Percentiles rank a stretch among this genome's conserved stretches.
Evolutionary conservation across 1,284 basidiomycete genomes (phyloP).

Genomic region (Boletus smithii): DNA sequence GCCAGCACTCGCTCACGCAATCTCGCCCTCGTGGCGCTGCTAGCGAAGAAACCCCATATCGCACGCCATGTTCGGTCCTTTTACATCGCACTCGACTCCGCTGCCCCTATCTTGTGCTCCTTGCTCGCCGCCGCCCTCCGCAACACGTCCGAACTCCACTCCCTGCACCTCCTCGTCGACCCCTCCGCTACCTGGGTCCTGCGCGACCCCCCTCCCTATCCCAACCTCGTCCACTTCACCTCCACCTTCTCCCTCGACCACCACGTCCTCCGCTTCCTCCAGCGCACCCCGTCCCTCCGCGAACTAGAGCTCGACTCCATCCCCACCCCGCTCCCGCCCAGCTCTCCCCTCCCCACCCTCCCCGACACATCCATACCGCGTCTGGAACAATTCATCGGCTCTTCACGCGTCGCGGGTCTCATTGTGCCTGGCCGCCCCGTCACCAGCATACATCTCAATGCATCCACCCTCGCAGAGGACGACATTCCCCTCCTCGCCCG

Average conservation of each 20-base stretch:
- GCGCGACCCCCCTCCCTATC: slow-evolving; percentile 36
- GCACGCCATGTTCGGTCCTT: slow-evolving; percentile 60
- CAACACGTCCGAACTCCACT: slow-evolving; percentile 55
- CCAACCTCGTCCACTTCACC: slow-evolving; percentile 51
- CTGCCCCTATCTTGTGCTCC: slow-evolving; percentile 42
- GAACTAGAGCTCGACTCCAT: slow-evolving; percentile 52
- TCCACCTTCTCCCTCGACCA: slow-evolving; percentile 58
- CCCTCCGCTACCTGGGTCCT: slow-evolving; percentile 52
- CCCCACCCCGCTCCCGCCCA: slow-evolving; percentile 21
- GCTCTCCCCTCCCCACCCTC: slow-evolving; percentile 27
- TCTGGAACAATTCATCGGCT: slow-evolving; percentile 58
- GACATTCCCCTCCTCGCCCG: slow-evolving; percentile 49
- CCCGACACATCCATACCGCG: slow-evolving; percentile 44
- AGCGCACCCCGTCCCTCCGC: slow-evolving; percentile 46
- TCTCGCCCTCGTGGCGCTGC: slow-evolving; percentile 48
- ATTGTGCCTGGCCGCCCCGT: slow-evolving; percentile 65
- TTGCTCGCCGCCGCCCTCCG: slow-evolving; percentile 50
- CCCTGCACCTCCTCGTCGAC: slow-evolving; percentile 56
- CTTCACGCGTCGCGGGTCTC: slow-evolving; percentile 48
- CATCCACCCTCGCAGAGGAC: slow-evolving; percentile 52
- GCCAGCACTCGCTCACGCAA: slow-evolving; percentile 43
- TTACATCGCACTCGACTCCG: slow-evolving; percentile 47
- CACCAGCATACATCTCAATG: slow-evolving; percentile 54
- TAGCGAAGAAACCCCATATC: slow-evolving; percentile 50
- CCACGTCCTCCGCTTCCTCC: slow-evolving; percentile 55